A percentile compares a stretch with the other conserved stretches of the same genome.
Conservation (phyloP, 2,329 filamentous ascomycete species). For the Curvularia lunata region DNA sequence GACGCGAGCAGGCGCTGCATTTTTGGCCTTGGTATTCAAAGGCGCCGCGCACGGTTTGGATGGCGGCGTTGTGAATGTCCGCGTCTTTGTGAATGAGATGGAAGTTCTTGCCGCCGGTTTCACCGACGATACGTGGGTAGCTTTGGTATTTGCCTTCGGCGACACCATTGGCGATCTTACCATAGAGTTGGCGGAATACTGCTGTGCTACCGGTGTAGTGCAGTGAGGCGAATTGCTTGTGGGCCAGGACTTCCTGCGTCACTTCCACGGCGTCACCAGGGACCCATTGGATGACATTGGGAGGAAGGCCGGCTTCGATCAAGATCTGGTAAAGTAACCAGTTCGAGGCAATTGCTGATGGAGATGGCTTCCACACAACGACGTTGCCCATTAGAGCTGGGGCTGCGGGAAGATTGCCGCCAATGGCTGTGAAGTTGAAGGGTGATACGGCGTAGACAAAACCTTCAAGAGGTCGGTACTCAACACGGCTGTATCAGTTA, state of each 20-base stretch:
- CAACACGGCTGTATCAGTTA: constrained; percentile 64
- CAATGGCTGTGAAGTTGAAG: constrained; percentile 98
- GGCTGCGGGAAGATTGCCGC: constrained; percentile 80
- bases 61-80: constrained; percentile 77
- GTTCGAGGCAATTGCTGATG: constrained; percentile 85
- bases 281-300: constrained; percentile 90
- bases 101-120: constrained; percentile 95
- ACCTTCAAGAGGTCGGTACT: constrained; percentile 88
- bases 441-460: constrained; percentile 95
- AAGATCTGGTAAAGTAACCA: constrained; percentile 91
- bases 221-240: constrained; percentile 84
- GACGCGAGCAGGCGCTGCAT: constrained; percentile 82
- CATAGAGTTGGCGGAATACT: constrained; percentile 88
- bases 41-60: constrained; percentile 83
- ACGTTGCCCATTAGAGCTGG: constrained; percentile 93
- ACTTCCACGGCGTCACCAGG: constrained; percentile 86
- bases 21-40: constrained; percentile 94
- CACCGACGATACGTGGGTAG: constrained; percentile 88
- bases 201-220: constrained; percentile 94
- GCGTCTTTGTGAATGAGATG: constrained; percentile 80
- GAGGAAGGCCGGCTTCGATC: constrained; percentile 86
- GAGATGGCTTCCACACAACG: constrained; percentile 95
- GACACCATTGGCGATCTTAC: constrained; percentile 80
- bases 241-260: constrained; percentile 76
- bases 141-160: constrained; percentile 80